These are phyloP conservation scores for Phalaenopsis equestris DNA, from an alignment of 106 monocot species.

Conservation along the genomic window DNA sequence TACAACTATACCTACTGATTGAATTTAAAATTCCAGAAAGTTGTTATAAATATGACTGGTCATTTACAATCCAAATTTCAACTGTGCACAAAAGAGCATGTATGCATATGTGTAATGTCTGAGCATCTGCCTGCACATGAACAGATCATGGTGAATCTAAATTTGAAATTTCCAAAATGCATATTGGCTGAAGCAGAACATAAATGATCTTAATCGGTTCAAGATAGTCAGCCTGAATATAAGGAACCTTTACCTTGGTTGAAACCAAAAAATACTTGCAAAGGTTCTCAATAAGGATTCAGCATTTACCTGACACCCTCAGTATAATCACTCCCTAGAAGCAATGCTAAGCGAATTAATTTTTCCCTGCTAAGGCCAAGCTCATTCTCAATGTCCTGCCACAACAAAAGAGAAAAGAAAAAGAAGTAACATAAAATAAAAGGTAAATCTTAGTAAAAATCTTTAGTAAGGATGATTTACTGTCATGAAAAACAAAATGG, in stretches of 20 bases:
- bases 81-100: background rate
- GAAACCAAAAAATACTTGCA: background rate
- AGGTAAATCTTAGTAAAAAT: background rate
- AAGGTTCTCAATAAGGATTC: background rate
- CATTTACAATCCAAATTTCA: background rate
- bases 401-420: slow-evolving; percentile 13
- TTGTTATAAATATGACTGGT: background rate
- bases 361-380: slow-evolving; percentile 83
- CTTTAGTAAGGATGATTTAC: background rate
- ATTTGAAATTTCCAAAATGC: background rate
- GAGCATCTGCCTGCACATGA: background rate
- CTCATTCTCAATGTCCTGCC: slow-evolving; percentile 86
- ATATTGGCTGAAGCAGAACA: background rate
- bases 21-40: background rate
- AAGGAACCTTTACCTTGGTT: background rate
- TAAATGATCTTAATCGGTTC: background rate
- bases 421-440: background rate
- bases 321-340: slow-evolving; percentile 98
- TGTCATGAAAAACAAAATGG: background rate
- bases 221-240: background rate
- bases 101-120: background rate
- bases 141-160: background rate
- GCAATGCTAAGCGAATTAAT: slow-evolving; percentile 89
- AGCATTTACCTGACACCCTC: slow-evolving; percentile 80
- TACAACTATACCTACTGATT: background rate